Percentiles rank a stretch among this genome's conserved stretches.
Conservation (phyloP, 2,329 filamentous ascomycete genomes). For the Beauveria pseudobassiana region DNA sequence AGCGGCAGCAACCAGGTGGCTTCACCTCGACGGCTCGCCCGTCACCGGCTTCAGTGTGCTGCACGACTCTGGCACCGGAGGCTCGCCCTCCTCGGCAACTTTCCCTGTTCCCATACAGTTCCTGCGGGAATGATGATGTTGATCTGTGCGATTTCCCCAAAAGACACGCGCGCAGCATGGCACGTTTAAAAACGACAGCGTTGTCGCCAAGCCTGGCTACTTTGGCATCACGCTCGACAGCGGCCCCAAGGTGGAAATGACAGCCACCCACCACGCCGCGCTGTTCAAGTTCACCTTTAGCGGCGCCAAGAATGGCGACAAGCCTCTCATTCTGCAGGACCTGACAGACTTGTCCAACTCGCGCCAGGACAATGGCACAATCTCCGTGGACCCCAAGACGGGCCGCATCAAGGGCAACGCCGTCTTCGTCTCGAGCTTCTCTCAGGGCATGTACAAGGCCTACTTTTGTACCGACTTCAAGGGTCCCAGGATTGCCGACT, state of each 20-base stretch:
- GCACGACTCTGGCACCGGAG: constrained; percentile 53
- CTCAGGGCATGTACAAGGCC: constrained; percentile 49
- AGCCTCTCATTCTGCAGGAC: constrained; percentile 58
- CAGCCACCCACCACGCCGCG: constrained; percentile 55
- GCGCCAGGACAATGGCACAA: constrained; percentile 47
- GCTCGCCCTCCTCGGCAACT: constrained; percentile 62
- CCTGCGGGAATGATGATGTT: constrained; percentile 54
- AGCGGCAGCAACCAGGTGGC: constrained; percentile 46
- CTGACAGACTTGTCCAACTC: constrained; percentile 57
- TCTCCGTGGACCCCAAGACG: constrained; percentile 45
- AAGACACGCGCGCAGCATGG: constrained; percentile 31
- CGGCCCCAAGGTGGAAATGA: constrained; percentile 58
- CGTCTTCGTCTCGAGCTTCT: constrained; percentile 58
- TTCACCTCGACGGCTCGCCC: constrained; percentile 44
- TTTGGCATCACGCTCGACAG: constrained; percentile 54
- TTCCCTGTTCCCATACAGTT: constrained; percentile 60
- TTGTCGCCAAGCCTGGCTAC: constrained; percentile 55
- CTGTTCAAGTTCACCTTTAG: constrained; percentile 58
- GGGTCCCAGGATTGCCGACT: constrained; percentile 49
- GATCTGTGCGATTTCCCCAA: constrained; percentile 55
- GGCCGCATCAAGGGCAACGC: constrained; percentile 58
- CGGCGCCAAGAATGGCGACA: constrained; percentile 30
- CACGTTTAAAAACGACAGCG: constrained; percentile 40
- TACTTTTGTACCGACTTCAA: constrained; percentile 63
- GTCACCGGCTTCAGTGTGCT: constrained; percentile 50